phyloP scores from a whole-genome alignment of 306 rosid genomes.

The Calophaca sinica region DNA sequence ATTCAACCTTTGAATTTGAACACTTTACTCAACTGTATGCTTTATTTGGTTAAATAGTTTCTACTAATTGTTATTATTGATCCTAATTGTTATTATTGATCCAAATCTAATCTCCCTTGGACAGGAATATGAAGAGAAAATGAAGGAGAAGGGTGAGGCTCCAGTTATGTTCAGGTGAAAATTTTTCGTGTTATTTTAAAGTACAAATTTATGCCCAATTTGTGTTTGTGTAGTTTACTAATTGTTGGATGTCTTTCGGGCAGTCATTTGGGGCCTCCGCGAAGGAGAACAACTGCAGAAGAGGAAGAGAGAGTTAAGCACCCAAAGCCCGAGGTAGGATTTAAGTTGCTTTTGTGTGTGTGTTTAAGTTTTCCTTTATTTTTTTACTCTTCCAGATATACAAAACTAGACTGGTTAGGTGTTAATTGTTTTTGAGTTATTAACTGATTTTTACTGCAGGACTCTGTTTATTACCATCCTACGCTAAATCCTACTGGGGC shows the following conservation, averaged over 20 bases:
- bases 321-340: constrained; percentile 88
- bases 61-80: constrained; percentile 5
- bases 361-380: neutral
- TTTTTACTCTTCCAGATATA: constrained; percentile 1
- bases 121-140: constrained; percentile 93
- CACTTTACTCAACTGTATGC: constrained; percentile 23
- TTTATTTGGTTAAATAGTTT: constrained; percentile 34
- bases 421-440: neutral
- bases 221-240: constrained; percentile 47
- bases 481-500: constrained; percentile 97
- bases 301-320: constrained; percentile 93
- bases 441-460: constrained; percentile 53
- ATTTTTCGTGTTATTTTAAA: constrained; percentile 36
- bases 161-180: constrained; percentile 98
- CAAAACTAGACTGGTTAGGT: constrained; percentile 32
- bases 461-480: constrained; percentile 91
- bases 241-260: constrained; percentile 52
- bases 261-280: constrained; percentile 98
- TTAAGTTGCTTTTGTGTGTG: constrained; percentile 30
- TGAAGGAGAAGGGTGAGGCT: constrained; percentile 90
- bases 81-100: constrained; percentile 33
- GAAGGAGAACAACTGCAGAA: constrained; percentile 86
- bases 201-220: constrained; percentile 39
- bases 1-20: constrained; percentile 3
- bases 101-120: constrained; percentile 49